A percentile compares a stretch with the other conserved stretches of the same genome.
These are phyloP conservation scores for Salix udensis DNA, from an alignment of 345 rosid species.

Conservation along the genomic window DNA sequence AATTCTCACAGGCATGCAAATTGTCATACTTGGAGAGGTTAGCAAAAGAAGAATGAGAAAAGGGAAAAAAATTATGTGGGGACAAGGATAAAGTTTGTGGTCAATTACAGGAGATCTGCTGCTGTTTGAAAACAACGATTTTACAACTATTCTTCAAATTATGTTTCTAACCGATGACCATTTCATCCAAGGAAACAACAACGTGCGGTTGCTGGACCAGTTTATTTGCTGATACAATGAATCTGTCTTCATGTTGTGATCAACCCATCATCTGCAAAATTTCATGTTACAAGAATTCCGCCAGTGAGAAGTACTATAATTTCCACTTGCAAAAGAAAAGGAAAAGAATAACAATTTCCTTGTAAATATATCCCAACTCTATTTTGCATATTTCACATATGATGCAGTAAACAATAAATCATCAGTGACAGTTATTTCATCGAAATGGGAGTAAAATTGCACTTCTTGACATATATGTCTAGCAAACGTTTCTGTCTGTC, in stretches of 20 bases:
- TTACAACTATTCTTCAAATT: slow-evolving; percentile 1
- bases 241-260: neutral
- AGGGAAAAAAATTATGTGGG: neutral
- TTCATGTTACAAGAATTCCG: neutral
- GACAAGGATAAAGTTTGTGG: neutral
- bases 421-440: neutral
- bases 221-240: neutral
- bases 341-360: no score
- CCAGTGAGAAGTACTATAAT: neutral
- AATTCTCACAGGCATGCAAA: neutral
- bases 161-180: neutral
- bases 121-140: neutral
- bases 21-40: neutral
- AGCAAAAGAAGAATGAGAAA: neutral
- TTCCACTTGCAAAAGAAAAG: neutral
- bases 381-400: neutral
- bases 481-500: neutral
- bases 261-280: slow-evolving; percentile 20
- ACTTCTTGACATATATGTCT: neutral
- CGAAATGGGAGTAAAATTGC: neutral
- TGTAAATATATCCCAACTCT: neutral
- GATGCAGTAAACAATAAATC: neutral
- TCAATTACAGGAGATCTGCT: neutral
- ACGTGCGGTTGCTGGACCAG: neutral
- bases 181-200: neutral